Conservation (phyloP, 257 asterid genomes). For the Solanum habrochaites region DNA sequence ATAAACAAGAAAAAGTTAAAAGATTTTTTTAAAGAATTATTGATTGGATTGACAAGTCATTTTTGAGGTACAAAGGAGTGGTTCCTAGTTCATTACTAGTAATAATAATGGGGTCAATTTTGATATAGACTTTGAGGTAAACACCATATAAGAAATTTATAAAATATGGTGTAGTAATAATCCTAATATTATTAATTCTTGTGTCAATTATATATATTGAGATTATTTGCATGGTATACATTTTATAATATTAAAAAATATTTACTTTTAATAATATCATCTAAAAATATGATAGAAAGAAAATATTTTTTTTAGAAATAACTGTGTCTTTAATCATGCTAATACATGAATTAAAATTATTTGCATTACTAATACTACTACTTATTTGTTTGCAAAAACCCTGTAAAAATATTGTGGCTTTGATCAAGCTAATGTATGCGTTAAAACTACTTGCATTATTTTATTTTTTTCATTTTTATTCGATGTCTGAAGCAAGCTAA, state of each 20-base stretch:
- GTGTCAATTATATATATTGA: background rate
- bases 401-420: background rate
- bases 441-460: background rate
- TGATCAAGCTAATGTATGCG: background rate
- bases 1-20: background rate
- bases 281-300: background rate
- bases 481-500: background rate
- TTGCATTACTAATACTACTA: background rate
- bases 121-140: background rate
- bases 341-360: background rate
- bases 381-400: too few relatives aligned
- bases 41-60: conserved; percentile 8
- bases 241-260: background rate
- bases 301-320: background rate
- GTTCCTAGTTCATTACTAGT: background rate
- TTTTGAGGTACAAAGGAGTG: conserved; percentile 3
- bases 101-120: background rate
- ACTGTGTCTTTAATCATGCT: background rate
- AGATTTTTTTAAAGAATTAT: background rate
- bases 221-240: background rate
- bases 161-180: too few relatives aligned
- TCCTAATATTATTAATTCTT: background rate
- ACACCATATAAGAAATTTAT: background rate
- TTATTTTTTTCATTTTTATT: too few relatives aligned
- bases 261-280: background rate